Evolutionary conservation across 345 rosid species (phyloP).

Genomic region (Pistacia vera): DNA sequence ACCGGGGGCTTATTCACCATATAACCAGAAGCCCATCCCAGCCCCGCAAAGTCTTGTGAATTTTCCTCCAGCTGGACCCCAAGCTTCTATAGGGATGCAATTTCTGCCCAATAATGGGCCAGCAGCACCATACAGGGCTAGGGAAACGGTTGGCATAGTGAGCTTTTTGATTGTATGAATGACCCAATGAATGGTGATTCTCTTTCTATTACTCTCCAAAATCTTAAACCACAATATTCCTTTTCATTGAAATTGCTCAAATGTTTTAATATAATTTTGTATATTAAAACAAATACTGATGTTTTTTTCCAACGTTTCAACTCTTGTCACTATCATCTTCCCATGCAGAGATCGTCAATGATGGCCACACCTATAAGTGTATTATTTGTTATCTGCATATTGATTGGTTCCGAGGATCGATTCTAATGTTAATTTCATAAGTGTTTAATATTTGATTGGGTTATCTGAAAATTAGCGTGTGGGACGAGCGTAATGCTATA

Average conservation of each 20-base stretch:
- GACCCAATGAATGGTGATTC: conserved; percentile 58
- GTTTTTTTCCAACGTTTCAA: conserved; percentile 31
- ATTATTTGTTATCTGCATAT: too few species aligned
- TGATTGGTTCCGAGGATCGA: background rate
- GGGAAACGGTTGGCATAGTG: conserved; percentile 45
- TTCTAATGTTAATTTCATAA: too few species aligned
- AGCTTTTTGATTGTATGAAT: conserved; percentile 66
- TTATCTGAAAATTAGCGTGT: conserved; percentile 36
- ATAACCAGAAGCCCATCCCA: background rate
- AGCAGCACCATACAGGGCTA: conserved; percentile 18
- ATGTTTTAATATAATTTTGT: too few species aligned
- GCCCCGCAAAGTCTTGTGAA: background rate
- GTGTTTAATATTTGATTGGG: too few species aligned
- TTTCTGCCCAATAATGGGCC: background rate
- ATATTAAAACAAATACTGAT: too few species aligned
- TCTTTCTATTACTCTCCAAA: background rate
- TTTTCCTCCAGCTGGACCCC: too few species aligned
- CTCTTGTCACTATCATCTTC: conserved; percentile 46
- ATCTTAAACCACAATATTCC: too few species aligned
- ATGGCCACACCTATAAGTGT: conserved; percentile 49
- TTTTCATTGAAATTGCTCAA: too few species aligned
- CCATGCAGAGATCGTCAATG: conserved; percentile 66
- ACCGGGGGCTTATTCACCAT: background rate
- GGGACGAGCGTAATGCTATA: conserved; percentile 52
- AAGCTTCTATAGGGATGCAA: background rate